Conservation (phyloP, 345 rosid genomes). For the Lepidium aucheri region DNA sequence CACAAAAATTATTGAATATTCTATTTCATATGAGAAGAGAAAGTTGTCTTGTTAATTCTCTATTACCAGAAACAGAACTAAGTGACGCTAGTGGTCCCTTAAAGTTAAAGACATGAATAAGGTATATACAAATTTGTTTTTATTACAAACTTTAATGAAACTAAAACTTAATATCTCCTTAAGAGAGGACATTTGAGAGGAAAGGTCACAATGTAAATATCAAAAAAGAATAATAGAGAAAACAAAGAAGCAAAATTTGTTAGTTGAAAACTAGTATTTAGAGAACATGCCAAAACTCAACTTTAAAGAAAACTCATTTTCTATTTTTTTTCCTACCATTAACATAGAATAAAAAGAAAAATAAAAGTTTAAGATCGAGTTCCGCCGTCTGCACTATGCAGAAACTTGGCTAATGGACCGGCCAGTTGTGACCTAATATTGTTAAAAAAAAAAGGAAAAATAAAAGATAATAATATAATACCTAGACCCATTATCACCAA, state of each 20-base stretch:
- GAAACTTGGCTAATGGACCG: no score
- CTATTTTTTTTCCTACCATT: slow-evolving; percentile 4
- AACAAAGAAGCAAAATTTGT: slow-evolving; percentile 9
- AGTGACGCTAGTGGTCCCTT: slow-evolving; percentile 34
- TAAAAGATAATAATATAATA: background rate
- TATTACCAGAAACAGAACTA: slow-evolving; percentile 17
- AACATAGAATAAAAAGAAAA: background rate
- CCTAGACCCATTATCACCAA: slow-evolving; percentile 77
- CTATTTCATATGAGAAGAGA: background rate
- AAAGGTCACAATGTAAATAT: slow-evolving; percentile 12
- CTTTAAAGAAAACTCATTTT: slow-evolving; percentile 24
- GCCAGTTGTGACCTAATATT: no score
- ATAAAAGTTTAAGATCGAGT: no score
- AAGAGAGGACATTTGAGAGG: slow-evolving; percentile 27
- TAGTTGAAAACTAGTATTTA: slow-evolving; percentile 33
- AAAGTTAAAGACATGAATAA: slow-evolving; percentile 18
- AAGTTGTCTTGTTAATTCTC: slow-evolving; percentile 5
- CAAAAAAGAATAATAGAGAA: background rate
- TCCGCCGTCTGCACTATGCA: no score
- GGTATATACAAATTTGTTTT: slow-evolving; percentile 22
- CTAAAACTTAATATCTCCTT: slow-evolving; percentile 21
- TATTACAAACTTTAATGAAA: slow-evolving; percentile 23
- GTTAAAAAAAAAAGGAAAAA: no score
- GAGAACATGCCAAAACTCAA: slow-evolving; percentile 36
- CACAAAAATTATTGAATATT: no score